Evolutionary conservation across 1,284 basidiomycete genomes (phyloP), one percentile per base, ranked within the genome.

Genomic region (Malassezia restricta): DNA sequence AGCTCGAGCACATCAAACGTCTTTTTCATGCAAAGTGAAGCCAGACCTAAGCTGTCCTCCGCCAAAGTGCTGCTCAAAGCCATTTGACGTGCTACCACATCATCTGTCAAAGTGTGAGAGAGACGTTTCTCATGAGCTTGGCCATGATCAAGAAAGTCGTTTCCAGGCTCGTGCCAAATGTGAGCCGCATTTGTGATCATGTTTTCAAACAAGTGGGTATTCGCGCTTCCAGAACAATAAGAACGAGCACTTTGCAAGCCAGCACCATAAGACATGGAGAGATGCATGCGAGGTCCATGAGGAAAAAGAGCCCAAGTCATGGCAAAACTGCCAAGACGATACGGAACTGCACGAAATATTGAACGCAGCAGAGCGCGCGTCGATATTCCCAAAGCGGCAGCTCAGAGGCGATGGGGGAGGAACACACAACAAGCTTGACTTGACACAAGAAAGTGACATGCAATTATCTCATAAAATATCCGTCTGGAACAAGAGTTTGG

Each of bases 191-290:
- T 46, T 6, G 49, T 40, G 6, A 51, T 24, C 30, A 46, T 28
- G n/a, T 44, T 45, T 29, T 51, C 49, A 35, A 51, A 51, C 29
- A 51, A 28, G 5, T 43, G 49, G 6, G 37, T 42, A 7, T 43
- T 43, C 8, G 46, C 20, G 9, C 31, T 29, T 2, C 43, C 49
- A 5, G 43, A 31, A 29, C 43, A 30, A 20, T 39, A 51, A 4
- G 49, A 8, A 17, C 49, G 49, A 1, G 49, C 49, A 27, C 42
- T 45, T 8, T 51, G 49, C 17, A 51, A 11, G 8, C 49, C 49
- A 2, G 43, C 28, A 1, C 49, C 49, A 35, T 45, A 28, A 15
- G 14, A 40, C 38, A 40, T 15, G 5, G 37, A 40, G n/a, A 20
- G 35, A 6, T 9, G 17, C 12, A 38, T 8, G 4, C 15, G 4